A percentile compares a stretch with the other conserved stretches of the same genome.
Evolutionary conservation across 2,329 filamentous ascomycete genomes (phyloP).

Genomic region (Setomelanomma holmii): DNA sequence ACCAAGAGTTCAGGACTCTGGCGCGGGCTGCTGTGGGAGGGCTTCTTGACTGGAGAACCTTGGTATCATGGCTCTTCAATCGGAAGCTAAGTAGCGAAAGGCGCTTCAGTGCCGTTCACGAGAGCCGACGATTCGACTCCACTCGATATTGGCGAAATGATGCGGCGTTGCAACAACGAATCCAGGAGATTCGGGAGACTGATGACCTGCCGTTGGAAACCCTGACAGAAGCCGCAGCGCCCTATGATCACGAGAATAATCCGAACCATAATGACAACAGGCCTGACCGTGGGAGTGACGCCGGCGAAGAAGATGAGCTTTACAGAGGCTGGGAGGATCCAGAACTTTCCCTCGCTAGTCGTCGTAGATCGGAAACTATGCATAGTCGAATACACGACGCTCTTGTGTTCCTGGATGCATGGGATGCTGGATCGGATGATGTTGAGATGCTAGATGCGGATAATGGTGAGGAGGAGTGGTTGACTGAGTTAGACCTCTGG

Average conservation of each 20-base stretch:
- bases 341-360: too few species aligned
- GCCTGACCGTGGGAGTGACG: background rate
- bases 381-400: too few species aligned
- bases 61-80: background rate
- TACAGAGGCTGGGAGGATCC: background rate
- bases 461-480: too few species aligned
- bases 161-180: background rate
- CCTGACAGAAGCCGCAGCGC: background rate
- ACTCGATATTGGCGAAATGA: background rate
- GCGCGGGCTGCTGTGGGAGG: constrained; percentile 6
- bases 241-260: background rate
- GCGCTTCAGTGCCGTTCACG: background rate
- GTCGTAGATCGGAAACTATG: too few species aligned
- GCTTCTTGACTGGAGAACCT: background rate
- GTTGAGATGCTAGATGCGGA: too few species aligned
- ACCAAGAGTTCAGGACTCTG: constrained; percentile 2
- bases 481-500: too few species aligned
- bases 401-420: too few species aligned
- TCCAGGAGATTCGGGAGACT: background rate
- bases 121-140: background rate
- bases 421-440: too few species aligned
- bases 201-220: background rate
- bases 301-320: background rate
- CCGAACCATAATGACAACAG: background rate
- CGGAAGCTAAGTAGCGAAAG: background rate